phyloP scores from a whole-genome alignment of 2,329 filamentous ascomycete genomes.

The Pestalotiopsis sp. region DNA sequence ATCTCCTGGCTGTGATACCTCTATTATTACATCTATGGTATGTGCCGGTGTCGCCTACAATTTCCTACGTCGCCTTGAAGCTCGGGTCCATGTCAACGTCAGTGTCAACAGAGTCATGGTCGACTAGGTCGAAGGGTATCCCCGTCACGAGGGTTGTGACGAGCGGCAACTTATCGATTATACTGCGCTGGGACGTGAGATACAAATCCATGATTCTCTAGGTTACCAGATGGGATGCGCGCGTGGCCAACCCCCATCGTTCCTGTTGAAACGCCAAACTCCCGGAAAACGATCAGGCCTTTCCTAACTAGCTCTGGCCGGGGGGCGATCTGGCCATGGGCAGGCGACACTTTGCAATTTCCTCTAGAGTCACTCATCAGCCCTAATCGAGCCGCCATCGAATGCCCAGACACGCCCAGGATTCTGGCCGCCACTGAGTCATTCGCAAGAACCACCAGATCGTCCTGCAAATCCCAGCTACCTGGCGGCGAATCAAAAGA shows the following conservation, averaged over 20 bases:
- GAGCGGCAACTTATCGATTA: conserved; percentile 12
- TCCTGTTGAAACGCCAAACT: neutral
- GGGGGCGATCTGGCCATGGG: neutral
- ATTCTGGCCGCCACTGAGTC: neutral
- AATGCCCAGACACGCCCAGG: neutral
- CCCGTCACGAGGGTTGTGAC: neutral
- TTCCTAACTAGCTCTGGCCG: neutral
- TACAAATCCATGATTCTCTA: neutral
- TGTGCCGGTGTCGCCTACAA: neutral
- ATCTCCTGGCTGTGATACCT: neutral
- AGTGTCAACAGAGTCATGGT: neutral
- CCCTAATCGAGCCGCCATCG: neutral
- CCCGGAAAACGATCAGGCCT: neutral
- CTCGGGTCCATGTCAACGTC: neutral
- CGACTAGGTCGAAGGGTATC: neutral
- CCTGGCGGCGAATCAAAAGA: neutral
- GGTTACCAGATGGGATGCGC: neutral
- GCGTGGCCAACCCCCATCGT: neutral
- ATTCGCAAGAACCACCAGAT: neutral
- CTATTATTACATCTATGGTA: neutral
- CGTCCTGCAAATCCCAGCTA: neutral
- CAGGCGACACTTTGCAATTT: neutral
- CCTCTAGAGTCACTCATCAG: neutral
- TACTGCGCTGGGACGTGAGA: neutral
- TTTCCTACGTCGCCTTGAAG: neutral